These are phyloP conservation scores for Hypomontagnella monticulosa DNA, from an alignment of 495 filamentous ascomycete species.

Conservation along the genomic window DNA sequence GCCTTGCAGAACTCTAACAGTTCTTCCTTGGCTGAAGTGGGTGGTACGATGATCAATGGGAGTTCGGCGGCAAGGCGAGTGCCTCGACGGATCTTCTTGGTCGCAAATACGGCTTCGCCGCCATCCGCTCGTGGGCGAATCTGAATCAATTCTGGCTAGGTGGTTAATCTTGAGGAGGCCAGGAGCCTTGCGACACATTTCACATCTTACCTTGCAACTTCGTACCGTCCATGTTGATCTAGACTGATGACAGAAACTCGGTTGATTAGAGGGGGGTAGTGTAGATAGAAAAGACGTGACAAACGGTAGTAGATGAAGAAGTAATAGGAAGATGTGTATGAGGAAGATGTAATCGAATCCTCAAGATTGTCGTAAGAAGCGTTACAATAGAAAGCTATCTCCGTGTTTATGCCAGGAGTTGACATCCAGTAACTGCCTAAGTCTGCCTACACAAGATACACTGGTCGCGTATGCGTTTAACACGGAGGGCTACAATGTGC, in stretches of 20 bases:
- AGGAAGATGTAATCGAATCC: too few species aligned
- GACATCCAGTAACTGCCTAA: too few species aligned
- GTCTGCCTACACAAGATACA: too few species aligned
- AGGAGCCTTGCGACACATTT: not conserved
- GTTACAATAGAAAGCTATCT: too few species aligned
- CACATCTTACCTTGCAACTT: conserved; percentile 3
- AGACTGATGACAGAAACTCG: not conserved
- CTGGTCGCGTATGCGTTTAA: too few species aligned
- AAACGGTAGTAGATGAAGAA: too few species aligned
- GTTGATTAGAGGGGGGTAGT: too few species aligned
- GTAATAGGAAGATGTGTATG: too few species aligned
- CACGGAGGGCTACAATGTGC: too few species aligned
- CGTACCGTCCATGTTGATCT: not conserved
- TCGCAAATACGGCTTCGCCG: conserved; percentile 24
- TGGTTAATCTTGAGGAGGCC: not conserved
- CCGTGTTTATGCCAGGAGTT: too few species aligned
- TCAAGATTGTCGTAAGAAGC: too few species aligned
- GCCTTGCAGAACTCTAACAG: conserved; percentile 11
- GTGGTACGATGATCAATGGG: conserved; percentile 24
- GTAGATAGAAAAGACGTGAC: too few species aligned
- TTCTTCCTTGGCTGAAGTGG: conserved; percentile 13
- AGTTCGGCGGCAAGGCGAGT: conserved; percentile 29
- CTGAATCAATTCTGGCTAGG: conserved; percentile 16
- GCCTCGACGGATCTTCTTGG: conserved; percentile 19
- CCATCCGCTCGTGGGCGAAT: conserved; percentile 1